A percentile compares a stretch with the other conserved stretches of the same genome.
phyloP scores from a whole-genome alignment of 2,329 filamentous ascomycete species.

The Colletotrichum filicis region DNA sequence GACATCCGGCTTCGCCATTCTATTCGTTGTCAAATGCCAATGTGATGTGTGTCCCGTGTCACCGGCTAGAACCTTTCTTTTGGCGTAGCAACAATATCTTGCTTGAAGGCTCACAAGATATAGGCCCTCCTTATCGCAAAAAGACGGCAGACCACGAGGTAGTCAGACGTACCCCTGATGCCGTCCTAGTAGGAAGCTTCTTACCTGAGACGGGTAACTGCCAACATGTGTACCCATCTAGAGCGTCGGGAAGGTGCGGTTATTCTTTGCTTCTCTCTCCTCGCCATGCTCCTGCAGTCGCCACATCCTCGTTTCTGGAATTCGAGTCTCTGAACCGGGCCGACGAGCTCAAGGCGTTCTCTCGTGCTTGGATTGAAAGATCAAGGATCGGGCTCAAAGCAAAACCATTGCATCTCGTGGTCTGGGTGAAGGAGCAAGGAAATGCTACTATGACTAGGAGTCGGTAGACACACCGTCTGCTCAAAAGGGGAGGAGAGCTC shows the following conservation, averaged over 20 bases:
- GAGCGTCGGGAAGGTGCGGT: neutral
- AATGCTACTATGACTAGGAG: neutral
- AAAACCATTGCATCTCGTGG: neutral
- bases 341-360: neutral
- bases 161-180: no score
- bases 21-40: no score
- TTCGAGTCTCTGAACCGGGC: neutral
- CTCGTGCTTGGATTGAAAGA: neutral
- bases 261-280: neutral
- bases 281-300: neutral
- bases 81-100: no score
- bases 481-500: neutral
- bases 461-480: rapidly evolving
- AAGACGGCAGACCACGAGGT: no score
- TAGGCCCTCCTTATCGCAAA: no score
- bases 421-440: neutral
- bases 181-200: no score
- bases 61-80: no score
- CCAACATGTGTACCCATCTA: neutral
- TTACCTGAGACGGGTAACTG: no score
- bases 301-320: neutral
- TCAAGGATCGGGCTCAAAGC: neutral
- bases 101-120: no score
- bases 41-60: no score
- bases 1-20: no score